Evolutionary conservation across 2,329 filamentous ascomycete genomes (phyloP), one percentile per base, ranked within the genome.

Genomic region (Rhinocladiella similis): DNA sequence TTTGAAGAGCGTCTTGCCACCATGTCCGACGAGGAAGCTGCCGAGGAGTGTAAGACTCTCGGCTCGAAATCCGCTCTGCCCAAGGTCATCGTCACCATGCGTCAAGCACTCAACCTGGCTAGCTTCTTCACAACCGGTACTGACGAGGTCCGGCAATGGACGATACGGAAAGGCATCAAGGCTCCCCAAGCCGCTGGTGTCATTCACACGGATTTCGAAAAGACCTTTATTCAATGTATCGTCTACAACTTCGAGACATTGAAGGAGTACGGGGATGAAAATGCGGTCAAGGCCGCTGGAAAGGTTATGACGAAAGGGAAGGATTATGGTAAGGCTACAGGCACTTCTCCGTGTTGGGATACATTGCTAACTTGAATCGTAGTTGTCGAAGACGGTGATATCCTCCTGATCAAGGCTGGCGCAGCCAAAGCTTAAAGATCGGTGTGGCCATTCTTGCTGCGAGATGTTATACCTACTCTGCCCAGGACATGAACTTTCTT

Each of bases 261-360:
- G 52, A 91, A 88, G 77, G 94, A 97, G 76, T 79, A 89, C 47
- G 93, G 93, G 50, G 91, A 96, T 63, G 94, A 99, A 79, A 80
- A 85, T 20, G 84, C 89, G 65, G 89, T 97, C 65, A 96, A 92
- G 81, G 84, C 93, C 22, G 93, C 93, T 75, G 94, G 94, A 68
- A 99, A 99, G 81, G 75, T 99, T 65, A 90, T 96, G 87, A 97
- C 93, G 57, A 99, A 99, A 83, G 94, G 94, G 71, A 97, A 97
- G 80, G 93, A 97, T 50, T 97, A 99, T 73, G 56, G 59, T 62
- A 45, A 57, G 59, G 10, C 27, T 7, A 33, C 27, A 12, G 10
- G 27, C 27, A 33, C 27, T 53, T n/a, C 6, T 27, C 20, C 20
- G 4, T 22, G 83, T 93, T 5, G 85, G 94, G 10, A 86, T 7